phyloP scores from a whole-genome alignment of 768 basidiomycete genomes.

The Collybiopsis confluens region DNA sequence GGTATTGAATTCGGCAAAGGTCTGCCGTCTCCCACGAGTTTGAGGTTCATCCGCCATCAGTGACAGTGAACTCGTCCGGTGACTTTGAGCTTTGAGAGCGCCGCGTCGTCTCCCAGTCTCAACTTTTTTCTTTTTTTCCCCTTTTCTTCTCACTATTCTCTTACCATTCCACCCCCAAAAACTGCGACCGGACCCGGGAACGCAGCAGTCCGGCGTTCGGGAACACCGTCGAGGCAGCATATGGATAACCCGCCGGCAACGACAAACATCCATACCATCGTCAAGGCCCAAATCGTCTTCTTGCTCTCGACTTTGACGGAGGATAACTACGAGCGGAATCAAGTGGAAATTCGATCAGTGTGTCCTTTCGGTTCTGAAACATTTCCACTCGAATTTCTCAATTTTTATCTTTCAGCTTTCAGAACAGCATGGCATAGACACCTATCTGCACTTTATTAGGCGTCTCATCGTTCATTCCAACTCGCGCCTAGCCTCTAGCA shows the following conservation, averaged over 20 bases:
- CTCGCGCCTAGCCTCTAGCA: constrained; percentile 56
- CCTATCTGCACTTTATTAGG: constrained; percentile 96
- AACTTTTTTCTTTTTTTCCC: constrained; percentile 20
- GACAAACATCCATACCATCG: constrained; percentile 88
- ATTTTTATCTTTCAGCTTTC: constrained; percentile 60
- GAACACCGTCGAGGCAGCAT: constrained; percentile 68
- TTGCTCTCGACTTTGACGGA: constrained; percentile 93
- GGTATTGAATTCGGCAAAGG: no score
- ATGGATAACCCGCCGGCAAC: constrained; percentile 77
- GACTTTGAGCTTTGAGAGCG: not conserved
- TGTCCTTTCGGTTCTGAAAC: constrained; percentile 28
- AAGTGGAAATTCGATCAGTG: constrained; percentile 92
- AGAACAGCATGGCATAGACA: constrained; percentile 95
- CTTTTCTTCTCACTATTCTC: constrained; percentile 21
- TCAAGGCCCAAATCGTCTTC: constrained; percentile 97
- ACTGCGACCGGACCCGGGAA: constrained; percentile 71
- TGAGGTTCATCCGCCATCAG: not conserved
- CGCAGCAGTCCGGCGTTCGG: constrained; percentile 62
- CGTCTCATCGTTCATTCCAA: constrained; percentile 90
- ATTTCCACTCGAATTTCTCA: constrained; percentile 6
- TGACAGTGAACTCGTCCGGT: not conserved
- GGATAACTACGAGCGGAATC: constrained; percentile 94
- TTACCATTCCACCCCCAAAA: constrained; percentile 35
- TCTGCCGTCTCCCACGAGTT: not conserved
- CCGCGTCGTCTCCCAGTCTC: constrained; percentile 4